Evolutionary conservation across 768 basidiomycete genomes (phyloP).

Genomic region (Obba rivulosa): DNA sequence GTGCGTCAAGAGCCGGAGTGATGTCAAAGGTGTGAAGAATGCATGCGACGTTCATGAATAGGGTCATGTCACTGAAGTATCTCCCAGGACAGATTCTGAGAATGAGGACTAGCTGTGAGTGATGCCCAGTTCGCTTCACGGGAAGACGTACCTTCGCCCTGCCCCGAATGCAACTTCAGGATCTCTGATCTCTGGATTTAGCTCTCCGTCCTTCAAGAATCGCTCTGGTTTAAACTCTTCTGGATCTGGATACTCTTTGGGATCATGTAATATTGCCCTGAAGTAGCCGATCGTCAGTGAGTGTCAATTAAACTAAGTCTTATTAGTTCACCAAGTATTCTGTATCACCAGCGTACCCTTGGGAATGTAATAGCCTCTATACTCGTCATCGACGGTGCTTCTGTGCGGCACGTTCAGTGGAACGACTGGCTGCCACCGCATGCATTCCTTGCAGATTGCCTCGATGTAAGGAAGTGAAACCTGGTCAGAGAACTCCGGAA

Average conservation of each 20-base stretch:
- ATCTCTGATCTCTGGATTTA: background rate
- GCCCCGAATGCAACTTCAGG: constrained; percentile 6
- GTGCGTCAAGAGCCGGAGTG: constrained; percentile 32
- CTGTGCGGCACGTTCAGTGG: constrained; percentile 15
- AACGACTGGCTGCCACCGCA: constrained; percentile 6
- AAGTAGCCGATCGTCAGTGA: background rate
- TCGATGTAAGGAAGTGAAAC: constrained; percentile 17
- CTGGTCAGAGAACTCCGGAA: constrained; percentile 18
- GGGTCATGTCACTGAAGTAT: constrained; percentile 40
- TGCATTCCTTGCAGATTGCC: constrained; percentile 10
- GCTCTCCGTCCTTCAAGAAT: constrained; percentile 1
- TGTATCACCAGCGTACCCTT: constrained; percentile 13
- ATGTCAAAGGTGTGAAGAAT: constrained; percentile 43
- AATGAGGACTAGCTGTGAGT: no score
- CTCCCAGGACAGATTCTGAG: constrained; percentile 43
- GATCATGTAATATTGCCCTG: constrained; percentile 17
- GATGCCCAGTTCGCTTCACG: background rate
- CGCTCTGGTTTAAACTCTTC: constrained; percentile 17
- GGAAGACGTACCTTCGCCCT: constrained; percentile 8
- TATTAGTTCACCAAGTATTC: constrained; percentile 16
- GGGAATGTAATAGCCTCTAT: constrained; percentile 16
- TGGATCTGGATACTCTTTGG: constrained; percentile 15
- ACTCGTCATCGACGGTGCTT: constrained; percentile 16
- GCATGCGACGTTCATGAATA: constrained; percentile 40
- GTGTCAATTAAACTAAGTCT: background rate